These are phyloP conservation scores for Galeopsis tetrahit DNA, from an alignment of 257 asterid genomes.

Conservation along the genomic window DNA sequence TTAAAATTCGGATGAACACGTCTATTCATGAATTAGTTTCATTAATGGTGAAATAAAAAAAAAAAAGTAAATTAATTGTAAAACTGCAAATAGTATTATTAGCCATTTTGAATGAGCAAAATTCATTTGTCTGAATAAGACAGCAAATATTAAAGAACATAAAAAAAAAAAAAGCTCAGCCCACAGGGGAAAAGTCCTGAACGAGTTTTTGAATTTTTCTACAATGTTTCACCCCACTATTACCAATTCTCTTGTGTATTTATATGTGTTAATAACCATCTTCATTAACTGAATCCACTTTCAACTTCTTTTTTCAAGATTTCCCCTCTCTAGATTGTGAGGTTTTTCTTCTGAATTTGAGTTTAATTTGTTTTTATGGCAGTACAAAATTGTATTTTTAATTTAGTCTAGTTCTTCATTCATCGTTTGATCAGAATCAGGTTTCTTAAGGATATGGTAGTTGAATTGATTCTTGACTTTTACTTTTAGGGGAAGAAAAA, in stretches of 20 bases:
- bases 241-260: conserved; percentile 33
- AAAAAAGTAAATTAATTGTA: no score
- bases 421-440: not conserved
- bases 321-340: conserved; percentile 17
- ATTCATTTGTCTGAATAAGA: no score
- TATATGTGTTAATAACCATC: conserved; percentile 1
- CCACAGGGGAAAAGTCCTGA: conserved; percentile 5
- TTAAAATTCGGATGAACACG: no score
- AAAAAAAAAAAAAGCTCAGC: no score
- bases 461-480: conserved; percentile 29
- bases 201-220: conserved; percentile 42
- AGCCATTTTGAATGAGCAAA: no score
- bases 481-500: conserved; percentile 19
- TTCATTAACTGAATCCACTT: conserved; percentile 28
- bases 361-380: not conserved
- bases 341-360: conserved; percentile 6
- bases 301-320: not conserved
- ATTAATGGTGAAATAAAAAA: no score
- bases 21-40: no score
- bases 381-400: conserved; percentile 11
- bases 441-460: conserved; percentile 7
- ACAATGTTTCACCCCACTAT: conserved; percentile 31
- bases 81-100: no score
- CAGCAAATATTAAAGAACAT: no score
- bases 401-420: not conserved